Evolutionary conservation across 2,329 filamentous ascomycete species (phyloP).

Genomic region (Microsporum ferrugineum): DNA sequence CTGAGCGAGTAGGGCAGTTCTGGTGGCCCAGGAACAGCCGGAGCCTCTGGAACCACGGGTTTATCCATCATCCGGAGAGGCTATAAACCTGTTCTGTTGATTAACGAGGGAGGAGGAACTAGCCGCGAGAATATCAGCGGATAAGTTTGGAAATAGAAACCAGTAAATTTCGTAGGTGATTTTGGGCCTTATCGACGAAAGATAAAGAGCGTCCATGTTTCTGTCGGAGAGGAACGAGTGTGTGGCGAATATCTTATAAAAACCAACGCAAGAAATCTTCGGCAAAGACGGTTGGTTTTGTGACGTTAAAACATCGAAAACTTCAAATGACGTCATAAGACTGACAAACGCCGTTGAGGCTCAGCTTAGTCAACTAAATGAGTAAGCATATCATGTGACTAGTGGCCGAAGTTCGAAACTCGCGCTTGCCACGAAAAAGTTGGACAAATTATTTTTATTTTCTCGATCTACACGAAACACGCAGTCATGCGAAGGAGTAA

Average conservation of each 20-base stretch:
- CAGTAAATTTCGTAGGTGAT: neutral
- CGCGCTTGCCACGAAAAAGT: neutral
- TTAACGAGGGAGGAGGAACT: neutral
- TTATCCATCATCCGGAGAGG: constrained; percentile 23
- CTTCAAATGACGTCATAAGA: neutral
- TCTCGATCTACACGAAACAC: neutral
- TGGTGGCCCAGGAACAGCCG: constrained; percentile 28
- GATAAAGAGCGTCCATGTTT: neutral
- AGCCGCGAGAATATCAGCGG: neutral
- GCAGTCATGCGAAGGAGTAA: constrained; percentile 4
- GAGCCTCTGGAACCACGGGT: constrained; percentile 15
- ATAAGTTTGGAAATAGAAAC: neutral
- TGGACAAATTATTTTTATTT: neutral
- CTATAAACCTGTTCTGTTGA: neutral
- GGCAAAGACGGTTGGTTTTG: neutral
- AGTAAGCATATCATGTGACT: neutral
- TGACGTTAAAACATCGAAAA: neutral
- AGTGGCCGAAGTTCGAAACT: constrained; percentile 7
- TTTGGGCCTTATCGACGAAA: neutral
- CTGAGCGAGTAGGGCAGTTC: constrained; percentile 46
- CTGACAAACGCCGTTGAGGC: neutral
- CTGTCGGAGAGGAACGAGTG: neutral
- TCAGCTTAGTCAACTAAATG: neutral
- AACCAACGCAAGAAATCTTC: neutral
- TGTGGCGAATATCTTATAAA: constrained; percentile 1